Base-by-base conservation (phyloP, 257 asterid genomes). In the Rauvolfia tetraphylla region DNA sequence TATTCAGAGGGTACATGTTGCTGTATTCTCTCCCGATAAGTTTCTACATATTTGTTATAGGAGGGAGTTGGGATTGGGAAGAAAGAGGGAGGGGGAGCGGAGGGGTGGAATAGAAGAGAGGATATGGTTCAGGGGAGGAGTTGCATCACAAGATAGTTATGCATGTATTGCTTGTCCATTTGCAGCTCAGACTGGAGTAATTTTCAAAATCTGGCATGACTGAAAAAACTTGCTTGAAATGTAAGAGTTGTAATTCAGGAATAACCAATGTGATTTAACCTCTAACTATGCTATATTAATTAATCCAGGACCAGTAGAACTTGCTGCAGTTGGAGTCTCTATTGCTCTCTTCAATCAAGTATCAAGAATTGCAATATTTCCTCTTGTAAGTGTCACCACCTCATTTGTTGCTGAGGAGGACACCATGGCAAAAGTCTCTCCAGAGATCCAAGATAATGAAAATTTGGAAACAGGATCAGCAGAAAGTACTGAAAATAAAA, bases 391-490 rank as follows among this genome's bases (percentile, higher is more conserved):
- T 71, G 86, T 92, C 76, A 92, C 98, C 3, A 92, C 98, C 31
- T 92, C 98, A 15, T 92, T 90, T 54, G 98, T 93, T 18, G 98
- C 98, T 0, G 94, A 93, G 83, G 98, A 93, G 70, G 90, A 91
- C 61, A 89, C 97, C 0, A 54, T 86, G 48, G 39, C 79, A 23
- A 78, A 71, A 38, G 75, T 4, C 46, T 44, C 31, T 31, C n/a
- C 51, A 7, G 84, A 82, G 23, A 5, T 63, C 1, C 73, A 85
- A 68, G 86, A 83, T 31, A 20, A 15, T 65, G 85, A 74, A 54
- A 84, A 75, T 75, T 72, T 68, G 79, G 93, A 86, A 48, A 44
- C 15, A 46, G 74, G 61, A 17, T 67, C 79, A 44, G 49, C 73
- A n/a, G 38, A 56, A 31, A 86, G 76, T 29, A 70, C 84, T 36